Conservation (phyloP, 2,329 filamentous ascomycete genomes). For the Aureobasidium sp. region DNA sequence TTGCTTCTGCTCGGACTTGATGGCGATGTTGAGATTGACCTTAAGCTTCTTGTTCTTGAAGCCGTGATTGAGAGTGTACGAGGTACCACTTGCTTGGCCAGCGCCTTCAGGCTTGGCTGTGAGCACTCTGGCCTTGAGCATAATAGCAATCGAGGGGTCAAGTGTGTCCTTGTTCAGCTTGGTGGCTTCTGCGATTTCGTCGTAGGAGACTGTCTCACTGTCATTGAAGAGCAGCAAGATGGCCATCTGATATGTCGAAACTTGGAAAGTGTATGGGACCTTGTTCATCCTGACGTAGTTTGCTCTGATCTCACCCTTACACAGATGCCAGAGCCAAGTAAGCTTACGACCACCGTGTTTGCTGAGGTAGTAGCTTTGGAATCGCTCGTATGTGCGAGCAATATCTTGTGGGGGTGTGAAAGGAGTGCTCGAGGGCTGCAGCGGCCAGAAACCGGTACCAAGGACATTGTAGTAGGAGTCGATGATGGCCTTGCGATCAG, state of each 20-base stretch:
- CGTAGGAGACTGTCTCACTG: conserved; percentile 73
- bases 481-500: conserved; percentile 60
- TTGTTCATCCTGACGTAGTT: conserved; percentile 85
- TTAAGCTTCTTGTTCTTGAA: conserved; percentile 99
- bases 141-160: conserved; percentile 76
- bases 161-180: conserved; percentile 73
- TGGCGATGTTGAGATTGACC: conserved; percentile 88
- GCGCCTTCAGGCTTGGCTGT: conserved; percentile 62
- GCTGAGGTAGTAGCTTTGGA: conserved; percentile 84
- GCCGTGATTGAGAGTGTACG: conserved; percentile 80
- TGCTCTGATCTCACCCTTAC: conserved; percentile 92
- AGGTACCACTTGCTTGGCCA: conserved; percentile 71
- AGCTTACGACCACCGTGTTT: conserved; percentile 96
- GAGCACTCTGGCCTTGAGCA: conserved; percentile 90
- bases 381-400: conserved; percentile 79
- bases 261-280: conserved; percentile 91
- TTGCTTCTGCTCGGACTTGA: conserved; percentile 93
- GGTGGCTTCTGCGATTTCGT: conserved; percentile 78
- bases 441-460: conserved; percentile 94
- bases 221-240: conserved; percentile 94
- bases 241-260: conserved; percentile 97
- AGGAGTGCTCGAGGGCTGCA: conserved; percentile 76
- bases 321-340: conserved; percentile 96
- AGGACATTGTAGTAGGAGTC: conserved; percentile 90
- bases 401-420: conserved; percentile 86